Conservation (phyloP, 1,139 yeast genomes). For the Spathaspora sp. region DNA sequence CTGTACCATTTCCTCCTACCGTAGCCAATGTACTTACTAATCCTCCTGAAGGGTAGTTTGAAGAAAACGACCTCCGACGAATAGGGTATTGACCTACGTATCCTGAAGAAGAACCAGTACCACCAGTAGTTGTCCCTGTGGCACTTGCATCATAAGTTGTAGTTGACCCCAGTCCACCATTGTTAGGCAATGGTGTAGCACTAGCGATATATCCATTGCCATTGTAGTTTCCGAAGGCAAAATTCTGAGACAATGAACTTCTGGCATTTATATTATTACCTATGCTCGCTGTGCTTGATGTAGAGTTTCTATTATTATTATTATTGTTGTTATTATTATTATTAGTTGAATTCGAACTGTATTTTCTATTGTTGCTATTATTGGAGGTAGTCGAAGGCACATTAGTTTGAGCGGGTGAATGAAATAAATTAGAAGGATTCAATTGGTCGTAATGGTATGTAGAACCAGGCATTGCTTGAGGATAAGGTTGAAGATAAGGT, state of each 20-base stretch:
- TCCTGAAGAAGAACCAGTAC: neutral
- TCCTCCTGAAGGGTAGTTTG: constrained; percentile 1
- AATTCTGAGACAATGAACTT: constrained; percentile 8
- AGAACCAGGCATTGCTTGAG: constrained; percentile 12
- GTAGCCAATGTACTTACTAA: neutral
- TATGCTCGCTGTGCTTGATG: constrained; percentile 7
- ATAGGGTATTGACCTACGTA: neutral
- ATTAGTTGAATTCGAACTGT: constrained; percentile 1
- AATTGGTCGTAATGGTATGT: constrained; percentile 13
- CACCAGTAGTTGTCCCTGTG: neutral
- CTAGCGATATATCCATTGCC: constrained; percentile 5
- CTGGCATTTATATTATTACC: constrained; percentile 5
- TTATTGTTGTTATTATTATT: neutral
- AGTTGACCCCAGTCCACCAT: neutral
- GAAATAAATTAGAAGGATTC: constrained; percentile 6
- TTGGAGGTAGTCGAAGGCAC: neutral
- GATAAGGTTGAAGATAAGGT: constrained; percentile 17
- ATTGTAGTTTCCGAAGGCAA: neutral
- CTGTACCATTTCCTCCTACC: neutral
- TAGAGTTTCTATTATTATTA: constrained; percentile 3
- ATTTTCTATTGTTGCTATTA: constrained; percentile 6
- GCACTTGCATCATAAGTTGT: neutral
- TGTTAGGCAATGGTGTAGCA: constrained; percentile 2
- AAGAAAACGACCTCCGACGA: constrained; percentile 5
- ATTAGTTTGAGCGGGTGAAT: neutral